Evolutionary conservation across 495 filamentous ascomycete genomes (phyloP), one percentile per base, ranked within the genome.

Genomic region (Trichoderma virens): DNA sequence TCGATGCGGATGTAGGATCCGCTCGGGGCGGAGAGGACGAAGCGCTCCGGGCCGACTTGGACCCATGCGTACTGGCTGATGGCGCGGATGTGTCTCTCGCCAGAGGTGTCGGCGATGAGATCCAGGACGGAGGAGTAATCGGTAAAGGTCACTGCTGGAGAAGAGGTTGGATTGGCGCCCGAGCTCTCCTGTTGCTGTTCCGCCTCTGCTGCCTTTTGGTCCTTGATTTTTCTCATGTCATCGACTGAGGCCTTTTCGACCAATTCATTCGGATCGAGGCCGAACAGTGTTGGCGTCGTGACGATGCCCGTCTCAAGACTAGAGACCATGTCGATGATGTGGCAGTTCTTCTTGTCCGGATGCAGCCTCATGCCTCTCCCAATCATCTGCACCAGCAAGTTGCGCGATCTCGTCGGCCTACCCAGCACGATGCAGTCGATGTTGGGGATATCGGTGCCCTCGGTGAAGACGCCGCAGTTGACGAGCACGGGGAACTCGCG

Each of bases 301-400:
- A 96, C 79, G 61, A 99, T 88, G 0, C 95, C 94, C 0, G 86
- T 87, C 62, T 84, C 81, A 16, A 98, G 77, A 14, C 85, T 88
- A 0, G 91, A 86, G 0, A 98, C 94, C 90, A 99, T 93, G 72
- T 99, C 94, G 67, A 99, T 94, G 59, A 99, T 80, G 72, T 97
- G 94, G 68, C 94, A 99, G 69, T 98, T 85, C 45, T 86, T 73
- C 71, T 99, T 99, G 1, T 82, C 89, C 2, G 88, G 79, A 70
- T 88, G 81, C 34, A 97, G 75, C 38, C 94, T 86, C 82, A 98
- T 88, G 0, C 94, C 94, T 65, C 94, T 86, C 0, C 94, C 94
- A 60, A 99, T 96, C 94, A 99, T 99, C 72, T 99, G 94, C 5
- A 97, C 86, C 2, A 99, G 81, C 8, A 99, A 79, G 67, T 97